These are phyloP conservation scores for Curvularia spicifera DNA, from an alignment of 2,329 filamentous ascomycete species.

Conservation along the genomic window DNA sequence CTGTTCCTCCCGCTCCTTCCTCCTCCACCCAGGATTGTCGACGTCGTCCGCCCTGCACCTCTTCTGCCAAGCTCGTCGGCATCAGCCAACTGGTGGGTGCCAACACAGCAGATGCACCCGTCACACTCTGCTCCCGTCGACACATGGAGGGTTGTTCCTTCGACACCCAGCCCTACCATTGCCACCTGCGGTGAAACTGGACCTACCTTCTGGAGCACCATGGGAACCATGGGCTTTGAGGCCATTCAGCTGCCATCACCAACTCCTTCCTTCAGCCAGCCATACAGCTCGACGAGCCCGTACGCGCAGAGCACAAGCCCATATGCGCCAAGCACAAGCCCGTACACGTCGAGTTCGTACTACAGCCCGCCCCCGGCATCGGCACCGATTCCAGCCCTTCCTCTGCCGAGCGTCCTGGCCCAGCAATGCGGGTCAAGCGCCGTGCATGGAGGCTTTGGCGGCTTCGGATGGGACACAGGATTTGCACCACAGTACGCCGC, in stretches of 20 bases:
- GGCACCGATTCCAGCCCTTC: slow-evolving; percentile 75
- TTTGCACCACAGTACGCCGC: slow-evolving; percentile 74
- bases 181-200: slow-evolving; percentile 75
- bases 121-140: slow-evolving; percentile 76
- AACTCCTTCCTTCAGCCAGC: slow-evolving; percentile 79
- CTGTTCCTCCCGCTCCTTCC: slow-evolving; percentile 86
- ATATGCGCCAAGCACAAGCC: slow-evolving; percentile 57
- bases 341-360: slow-evolving; percentile 74
- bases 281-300: slow-evolving; percentile 49
- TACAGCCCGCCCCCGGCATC: slow-evolving; percentile 80
- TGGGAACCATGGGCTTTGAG: slow-evolving; percentile 65
- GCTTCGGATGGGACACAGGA: slow-evolving; percentile 88
- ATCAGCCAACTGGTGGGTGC: slow-evolving; percentile 80
- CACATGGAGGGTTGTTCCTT: slow-evolving; percentile 88
- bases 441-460: slow-evolving; percentile 66
- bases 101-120: slow-evolving; percentile 63
- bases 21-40: slow-evolving; percentile 85
- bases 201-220: slow-evolving; percentile 77
- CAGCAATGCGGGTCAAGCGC: slow-evolving; percentile 79
- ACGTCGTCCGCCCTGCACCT: slow-evolving; percentile 84
- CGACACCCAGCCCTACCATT: slow-evolving; percentile 75
- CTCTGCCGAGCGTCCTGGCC: slow-evolving; percentile 84
- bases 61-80: slow-evolving; percentile 83
- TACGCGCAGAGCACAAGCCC: slow-evolving; percentile 49
- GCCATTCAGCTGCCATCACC: slow-evolving; percentile 77